These are phyloP conservation scores for Cadophora gregata DNA, from an alignment of 2,329 filamentous ascomycete genomes.

Conservation along the genomic window DNA sequence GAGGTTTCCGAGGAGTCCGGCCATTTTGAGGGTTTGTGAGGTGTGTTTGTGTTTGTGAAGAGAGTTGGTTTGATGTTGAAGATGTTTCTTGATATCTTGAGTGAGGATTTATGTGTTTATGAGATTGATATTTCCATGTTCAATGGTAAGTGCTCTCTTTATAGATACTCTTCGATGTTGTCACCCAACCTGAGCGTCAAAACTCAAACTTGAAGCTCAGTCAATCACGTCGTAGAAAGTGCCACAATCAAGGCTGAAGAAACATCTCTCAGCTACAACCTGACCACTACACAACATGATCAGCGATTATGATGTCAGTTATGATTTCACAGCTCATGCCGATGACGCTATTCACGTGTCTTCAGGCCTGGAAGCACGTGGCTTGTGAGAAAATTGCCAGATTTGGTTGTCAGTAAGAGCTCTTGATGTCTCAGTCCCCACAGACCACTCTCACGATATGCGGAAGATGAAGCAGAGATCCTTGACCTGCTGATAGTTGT, in stretches of 20 bases:
- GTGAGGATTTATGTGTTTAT: background rate
- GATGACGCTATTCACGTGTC: background rate
- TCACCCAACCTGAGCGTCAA: background rate
- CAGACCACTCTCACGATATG: background rate
- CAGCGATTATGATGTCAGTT: background rate
- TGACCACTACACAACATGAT: background rate
- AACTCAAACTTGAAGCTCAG: background rate
- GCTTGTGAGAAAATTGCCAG: background rate
- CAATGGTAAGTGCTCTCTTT: background rate
- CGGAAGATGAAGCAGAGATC: background rate
- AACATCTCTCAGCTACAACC: background rate
- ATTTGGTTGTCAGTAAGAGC: background rate
- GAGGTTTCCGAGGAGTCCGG: constrained; percentile 46
- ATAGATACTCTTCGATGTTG: background rate
- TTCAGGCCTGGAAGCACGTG: background rate
- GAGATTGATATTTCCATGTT: background rate
- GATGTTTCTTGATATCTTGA: background rate
- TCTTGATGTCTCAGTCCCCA: background rate
- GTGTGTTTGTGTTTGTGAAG: background rate
- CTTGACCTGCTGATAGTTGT: background rate
- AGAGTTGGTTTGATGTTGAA: background rate
- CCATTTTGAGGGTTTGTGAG: constrained; percentile 25
- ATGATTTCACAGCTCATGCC: background rate
- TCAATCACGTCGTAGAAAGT: background rate
- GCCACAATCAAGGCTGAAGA: background rate